Evolutionary conservation across 176 grass and related monocot species (phyloP).

Genomic region (Aegilops speltoides): DNA sequence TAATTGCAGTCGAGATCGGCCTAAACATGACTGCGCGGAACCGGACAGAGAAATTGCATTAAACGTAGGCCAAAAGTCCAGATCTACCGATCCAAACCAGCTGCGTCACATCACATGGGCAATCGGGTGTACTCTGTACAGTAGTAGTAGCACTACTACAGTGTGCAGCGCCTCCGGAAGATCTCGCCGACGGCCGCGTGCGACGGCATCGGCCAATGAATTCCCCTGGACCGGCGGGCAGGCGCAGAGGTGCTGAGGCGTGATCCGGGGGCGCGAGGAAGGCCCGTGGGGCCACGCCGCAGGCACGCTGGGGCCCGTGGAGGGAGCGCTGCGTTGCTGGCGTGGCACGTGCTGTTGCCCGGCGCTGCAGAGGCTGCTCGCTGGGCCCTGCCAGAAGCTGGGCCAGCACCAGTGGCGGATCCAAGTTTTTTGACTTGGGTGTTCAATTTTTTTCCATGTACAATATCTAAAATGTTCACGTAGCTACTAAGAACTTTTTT

Average conservation of each 20-base stretch:
- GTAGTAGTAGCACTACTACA: too few species aligned
- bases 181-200: too few species aligned
- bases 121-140: too few species aligned
- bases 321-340: neutral
- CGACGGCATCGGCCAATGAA: too few species aligned
- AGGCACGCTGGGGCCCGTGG: neutral
- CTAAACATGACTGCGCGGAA: neutral
- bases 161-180: too few species aligned
- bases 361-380: neutral
- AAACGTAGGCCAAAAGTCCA: neutral
- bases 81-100: neutral
- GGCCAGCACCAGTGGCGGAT: too few species aligned
- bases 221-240: neutral
- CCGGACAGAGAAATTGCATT: neutral
- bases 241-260: neutral
- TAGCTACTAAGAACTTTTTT: too few species aligned
- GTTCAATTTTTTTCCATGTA: too few species aligned
- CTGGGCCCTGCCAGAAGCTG: neutral
- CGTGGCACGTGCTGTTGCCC: neutral
- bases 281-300: too few species aligned
- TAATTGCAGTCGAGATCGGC: neutral
- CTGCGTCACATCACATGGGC: too few species aligned
- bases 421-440: too few species aligned
- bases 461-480: too few species aligned
- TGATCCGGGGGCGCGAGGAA: neutral